Evolutionary conservation across 768 basidiomycete genomes (phyloP).

Genomic region (Kwoniella pini): DNA sequence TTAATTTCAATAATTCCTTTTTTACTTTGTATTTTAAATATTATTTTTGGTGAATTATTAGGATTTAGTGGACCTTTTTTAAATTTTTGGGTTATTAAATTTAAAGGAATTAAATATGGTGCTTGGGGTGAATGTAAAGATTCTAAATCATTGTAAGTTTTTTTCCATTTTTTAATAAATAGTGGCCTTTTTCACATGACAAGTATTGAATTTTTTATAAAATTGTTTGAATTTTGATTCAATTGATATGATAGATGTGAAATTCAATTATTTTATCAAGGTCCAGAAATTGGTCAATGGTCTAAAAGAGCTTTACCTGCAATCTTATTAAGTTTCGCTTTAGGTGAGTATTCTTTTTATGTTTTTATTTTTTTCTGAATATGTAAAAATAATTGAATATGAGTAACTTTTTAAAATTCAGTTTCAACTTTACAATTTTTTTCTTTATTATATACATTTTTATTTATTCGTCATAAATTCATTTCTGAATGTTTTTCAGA

Average conservation of each 20-base stretch:
- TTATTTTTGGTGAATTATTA: not conserved
- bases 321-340: slow-evolving; percentile 6
- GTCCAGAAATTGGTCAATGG: not conserved
- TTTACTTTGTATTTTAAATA: not conserved
- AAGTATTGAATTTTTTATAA: too few relatives aligned
- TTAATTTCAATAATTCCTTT: slow-evolving; percentile 3
- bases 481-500: not conserved
- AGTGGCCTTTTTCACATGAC: too few relatives aligned
- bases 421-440: slow-evolving; percentile 16
- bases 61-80: slow-evolving; percentile 8
- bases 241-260: slow-evolving; percentile 2
- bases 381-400: not conserved
- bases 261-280: slow-evolving; percentile 6
- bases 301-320: not conserved
- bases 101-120: slow-evolving; percentile 3
- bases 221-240: too few relatives aligned
- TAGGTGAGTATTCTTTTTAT: slow-evolving; percentile 9
- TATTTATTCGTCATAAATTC: slow-evolving; percentile 11
- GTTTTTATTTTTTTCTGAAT: not conserved
- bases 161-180: too few relatives aligned
- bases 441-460: slow-evolving; percentile 1
- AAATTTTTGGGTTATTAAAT: slow-evolving; percentile 11
- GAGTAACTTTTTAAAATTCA: not conserved
- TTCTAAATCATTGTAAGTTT: slow-evolving; percentile 4
- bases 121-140: slow-evolving; percentile 17